Evolutionary conservation across 371 early-diverging fungal genomes (phyloP).

Genomic region (Apophysomyces elegans): DNA sequence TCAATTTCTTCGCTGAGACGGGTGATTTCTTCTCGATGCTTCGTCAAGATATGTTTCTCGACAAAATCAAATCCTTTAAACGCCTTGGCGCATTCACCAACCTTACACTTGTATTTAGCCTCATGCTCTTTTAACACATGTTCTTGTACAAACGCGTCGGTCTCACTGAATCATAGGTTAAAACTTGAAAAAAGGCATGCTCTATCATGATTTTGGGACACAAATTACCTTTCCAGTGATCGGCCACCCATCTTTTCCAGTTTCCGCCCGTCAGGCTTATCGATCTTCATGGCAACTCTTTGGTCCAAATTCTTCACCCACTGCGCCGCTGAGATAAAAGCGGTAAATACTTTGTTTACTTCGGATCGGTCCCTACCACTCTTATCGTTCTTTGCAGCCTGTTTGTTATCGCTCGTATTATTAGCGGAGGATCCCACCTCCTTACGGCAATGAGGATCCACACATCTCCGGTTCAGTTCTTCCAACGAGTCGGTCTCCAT

Average conservation of each 20-base stretch:
- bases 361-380: neutral
- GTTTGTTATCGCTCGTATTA: constrained; percentile 28
- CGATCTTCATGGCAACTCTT: constrained; percentile 59
- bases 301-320: constrained; percentile 73
- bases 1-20: constrained; percentile 61
- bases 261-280: constrained; percentile 68
- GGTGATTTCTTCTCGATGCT: constrained; percentile 81
- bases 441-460: constrained; percentile 70
- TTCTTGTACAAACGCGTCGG: constrained; percentile 56
- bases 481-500: constrained; percentile 80
- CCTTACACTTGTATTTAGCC: constrained; percentile 86
- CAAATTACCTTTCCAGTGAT: constrained; percentile 62
- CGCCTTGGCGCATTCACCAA: constrained; percentile 83
- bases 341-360: neutral
- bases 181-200: no score
- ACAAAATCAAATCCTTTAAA: constrained; percentile 95
- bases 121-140: constrained; percentile 74
- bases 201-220: no score
- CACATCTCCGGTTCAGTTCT: constrained; percentile 82
- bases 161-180: constrained; percentile 32
- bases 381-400: constrained; percentile 29
- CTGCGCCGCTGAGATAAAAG: constrained; percentile 39
- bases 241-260: constrained; percentile 80
- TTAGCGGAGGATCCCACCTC: constrained; percentile 20
- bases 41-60: constrained; percentile 87